phyloP scores from a whole-genome alignment of 2,329 filamentous ascomycete species.

The Fusarium longipes region DNA sequence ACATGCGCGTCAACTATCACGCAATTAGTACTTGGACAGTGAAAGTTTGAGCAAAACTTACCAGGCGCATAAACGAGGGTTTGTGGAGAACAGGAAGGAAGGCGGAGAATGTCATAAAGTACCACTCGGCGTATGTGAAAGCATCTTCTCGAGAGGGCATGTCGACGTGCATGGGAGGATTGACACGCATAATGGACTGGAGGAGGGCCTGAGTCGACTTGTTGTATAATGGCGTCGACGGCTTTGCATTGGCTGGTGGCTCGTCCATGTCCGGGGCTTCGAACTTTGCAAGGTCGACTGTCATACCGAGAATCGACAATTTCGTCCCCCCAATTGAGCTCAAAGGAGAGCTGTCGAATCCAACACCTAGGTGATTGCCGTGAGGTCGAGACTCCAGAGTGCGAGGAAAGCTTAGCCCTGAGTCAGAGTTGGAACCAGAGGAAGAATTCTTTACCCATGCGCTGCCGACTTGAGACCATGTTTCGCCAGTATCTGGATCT shows the following conservation, averaged over 20 bases:
- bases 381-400: conserved; percentile 58
- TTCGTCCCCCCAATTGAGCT: conserved; percentile 81
- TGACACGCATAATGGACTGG: conserved; percentile 71
- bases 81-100: conserved; percentile 84
- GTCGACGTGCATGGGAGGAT: conserved; percentile 65
- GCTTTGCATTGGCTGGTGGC: conserved; percentile 52
- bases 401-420: conserved; percentile 48
- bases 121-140: conserved; percentile 78
- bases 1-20: conserved; percentile 69
- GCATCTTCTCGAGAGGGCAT: conserved; percentile 74
- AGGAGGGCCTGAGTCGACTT: conserved; percentile 79
- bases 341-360: conserved; percentile 70
- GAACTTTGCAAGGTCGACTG: conserved; percentile 81
- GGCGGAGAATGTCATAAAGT: conserved; percentile 76
- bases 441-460: conserved; percentile 52
- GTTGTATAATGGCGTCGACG: conserved; percentile 66
- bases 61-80: conserved; percentile 75
- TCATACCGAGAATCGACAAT: conserved; percentile 81
- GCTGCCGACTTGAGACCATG: conserved; percentile 50
- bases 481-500: conserved; percentile 41
- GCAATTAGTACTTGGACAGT: conserved; percentile 14
- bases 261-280: conserved; percentile 74
- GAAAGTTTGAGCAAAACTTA: conserved; percentile 53
- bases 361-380: conserved; percentile 75
- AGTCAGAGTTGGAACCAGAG: conserved; percentile 27